Base-by-base conservation (phyloP, 2,329 filamentous ascomycete species). In the Tothia fuscella region DNA sequence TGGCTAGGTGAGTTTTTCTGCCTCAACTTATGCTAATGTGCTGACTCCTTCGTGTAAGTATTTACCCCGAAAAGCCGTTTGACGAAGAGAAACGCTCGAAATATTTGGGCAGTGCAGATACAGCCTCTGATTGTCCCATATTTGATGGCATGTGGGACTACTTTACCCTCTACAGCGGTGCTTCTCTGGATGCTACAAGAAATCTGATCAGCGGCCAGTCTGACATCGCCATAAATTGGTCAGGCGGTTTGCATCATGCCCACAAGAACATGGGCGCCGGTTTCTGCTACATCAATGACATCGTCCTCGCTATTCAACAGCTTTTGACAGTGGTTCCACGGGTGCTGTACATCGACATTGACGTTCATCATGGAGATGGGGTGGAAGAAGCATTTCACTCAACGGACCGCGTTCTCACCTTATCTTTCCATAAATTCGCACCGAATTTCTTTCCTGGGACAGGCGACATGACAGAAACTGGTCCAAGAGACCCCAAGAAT, bases 221-320 rank as follows among this genome's bases (percentile, higher is more conserved):
- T 22, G 85, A 96, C 56, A 95, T 98, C 56, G 91, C 91, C 42
- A 87, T 98, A 55, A 93, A 93, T 53, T 98, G 91, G 91, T 91
- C 87, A 14, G 91, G 91, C 26, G 91, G 91, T 9, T 73, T 98
- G 22, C 91, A 98, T 61, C 91, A 98, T 56, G 91, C 91, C 34
- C 95, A 96, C 62, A 91, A 89, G 57, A 77, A 81, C 41, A 87
- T 94, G 62, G 89, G 91, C 0, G 89, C 82, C 12, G 91, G 91
- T 0, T 98, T 98, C 62, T 98, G 91, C 66, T 98, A 98, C 65
- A 87, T 96, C 65, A 98, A 98, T 61, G 91, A 98, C 61, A 96
- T 96, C 53, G 91, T 96, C 44, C 74, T 98, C 35, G 86, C 83
- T 26, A 91, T 95, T 52, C 72, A 96, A 28, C 82, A 95, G 58